Evolutionary conservation across 164 flowering plant species (phyloP).

Genomic region (grape (Vitis vinifera)): ASM3070453v1 NC_081817.1:1245001-1245500

Average conservation of each 20-base stretch:
- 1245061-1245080: slow-evolving; percentile 88
- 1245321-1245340: slow-evolving; percentile 15
- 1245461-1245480: too few relatives aligned
- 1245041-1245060: slow-evolving; percentile 85
- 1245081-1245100: slow-evolving; percentile 66
- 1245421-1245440: too few relatives aligned
- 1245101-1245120: slow-evolving; percentile 92
- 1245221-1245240: slow-evolving; percentile 78
- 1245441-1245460: too few relatives aligned
- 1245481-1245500: too few relatives aligned
- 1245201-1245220: slow-evolving; percentile 35
- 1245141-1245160: neutral
- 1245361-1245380: neutral
- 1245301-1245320: slow-evolving; percentile 71
- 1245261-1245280: slow-evolving; percentile 53
- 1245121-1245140: slow-evolving; percentile 56
- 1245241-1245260: slow-evolving; percentile 54
- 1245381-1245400: too few relatives aligned
- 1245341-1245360: slow-evolving; percentile 8
- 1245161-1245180: neutral
- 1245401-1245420: too few relatives aligned
- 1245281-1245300: slow-evolving; percentile 69
- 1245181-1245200: neutral
- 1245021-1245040: slow-evolving; percentile 62
- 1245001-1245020: slow-evolving; percentile 29